Evolutionary conservation across 2,329 filamentous ascomycete genomes (phyloP).

Genomic region (Stagonosporopsis rhizophila): DNA sequence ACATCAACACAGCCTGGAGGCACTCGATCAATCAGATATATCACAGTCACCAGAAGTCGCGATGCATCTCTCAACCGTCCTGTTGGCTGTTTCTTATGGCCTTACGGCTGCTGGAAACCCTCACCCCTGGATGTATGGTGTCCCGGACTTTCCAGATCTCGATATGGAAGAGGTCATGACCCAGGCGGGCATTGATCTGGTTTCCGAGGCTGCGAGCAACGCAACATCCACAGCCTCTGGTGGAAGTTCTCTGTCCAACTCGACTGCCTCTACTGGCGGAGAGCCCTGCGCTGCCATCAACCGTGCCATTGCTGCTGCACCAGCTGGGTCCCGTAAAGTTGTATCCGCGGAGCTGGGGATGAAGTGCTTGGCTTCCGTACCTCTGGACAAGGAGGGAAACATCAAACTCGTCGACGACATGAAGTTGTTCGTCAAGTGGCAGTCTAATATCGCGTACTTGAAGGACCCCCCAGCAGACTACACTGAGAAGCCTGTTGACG

Average conservation of each 20-base stretch:
- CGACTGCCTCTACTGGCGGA: conserved; percentile 26
- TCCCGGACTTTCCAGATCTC: conserved; percentile 38
- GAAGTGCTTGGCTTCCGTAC: conserved; percentile 47
- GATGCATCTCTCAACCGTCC: conserved; percentile 31
- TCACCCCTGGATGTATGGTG: conserved; percentile 45
- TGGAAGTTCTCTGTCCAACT: conserved; percentile 23
- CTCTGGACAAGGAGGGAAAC: conserved; percentile 45
- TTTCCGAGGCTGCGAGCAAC: conserved; percentile 24
- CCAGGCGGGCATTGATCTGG: conserved; percentile 29
- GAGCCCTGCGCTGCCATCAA: conserved; percentile 46
- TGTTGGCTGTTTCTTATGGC: conserved; percentile 31
- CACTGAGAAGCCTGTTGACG: conserved; percentile 48
- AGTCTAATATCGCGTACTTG: conserved; percentile 50
- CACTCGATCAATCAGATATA: background rate
- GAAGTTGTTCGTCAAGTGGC: conserved; percentile 48
- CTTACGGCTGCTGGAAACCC: conserved; percentile 29
- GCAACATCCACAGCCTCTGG: conserved; percentile 21
- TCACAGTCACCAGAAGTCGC: background rate
- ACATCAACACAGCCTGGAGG: background rate
- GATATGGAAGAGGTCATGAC: conserved; percentile 38
- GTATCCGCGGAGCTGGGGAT: conserved; percentile 46
- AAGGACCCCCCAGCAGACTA: conserved; percentile 48
- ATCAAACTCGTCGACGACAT: conserved; percentile 44
- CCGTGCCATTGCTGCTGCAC: conserved; percentile 35
- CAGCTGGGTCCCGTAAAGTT: conserved; percentile 35